Percentiles rank a stretch among this genome's conserved stretches.
These are phyloP conservation scores for Paramarasmius palmivorus DNA, from an alignment of 1,284 basidiomycete species.

Conservation along the genomic window DNA sequence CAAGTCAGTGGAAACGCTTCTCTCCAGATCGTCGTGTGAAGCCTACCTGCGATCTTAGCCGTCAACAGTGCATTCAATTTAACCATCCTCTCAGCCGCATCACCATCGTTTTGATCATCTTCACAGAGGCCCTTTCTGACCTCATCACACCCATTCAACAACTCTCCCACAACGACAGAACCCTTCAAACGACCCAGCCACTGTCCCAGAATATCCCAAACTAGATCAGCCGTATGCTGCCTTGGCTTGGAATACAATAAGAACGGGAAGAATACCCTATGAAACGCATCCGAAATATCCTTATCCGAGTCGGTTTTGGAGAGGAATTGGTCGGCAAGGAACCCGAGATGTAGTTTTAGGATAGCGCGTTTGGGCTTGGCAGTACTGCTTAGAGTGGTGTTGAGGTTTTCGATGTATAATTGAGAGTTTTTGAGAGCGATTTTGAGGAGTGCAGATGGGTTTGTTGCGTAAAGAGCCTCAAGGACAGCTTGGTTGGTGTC, in stretches of 20 bases:
- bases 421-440: constrained; percentile 38
- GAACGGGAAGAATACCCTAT: constrained; percentile 68
- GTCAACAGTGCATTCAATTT: constrained; percentile 53
- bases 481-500: constrained; percentile 67
- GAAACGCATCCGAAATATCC: constrained; percentile 47
- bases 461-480: constrained; percentile 58
- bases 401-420: constrained; percentile 53
- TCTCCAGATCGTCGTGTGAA: no score
- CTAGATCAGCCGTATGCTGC: constrained; percentile 57
- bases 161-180: constrained; percentile 50
- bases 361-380: constrained; percentile 50
- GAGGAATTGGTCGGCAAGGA: constrained; percentile 54
- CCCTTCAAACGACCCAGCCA: constrained; percentile 33
- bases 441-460: constrained; percentile 45
- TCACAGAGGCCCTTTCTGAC: constrained; percentile 34
- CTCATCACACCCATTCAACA: constrained; percentile 31
- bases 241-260: constrained; percentile 73
- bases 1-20: not conserved
- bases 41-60: constrained; percentile 63
- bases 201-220: constrained; percentile 62
- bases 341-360: constrained; percentile 62
- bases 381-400: constrained; percentile 39
- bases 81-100: constrained; percentile 31
- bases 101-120: constrained; percentile 52
- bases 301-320: constrained; percentile 29